A percentile compares a stretch with the other conserved stretches of the same genome.
Conservation (phyloP, 768 basidiomycete genomes). For the Lactarius pseudohatsudake region DNA sequence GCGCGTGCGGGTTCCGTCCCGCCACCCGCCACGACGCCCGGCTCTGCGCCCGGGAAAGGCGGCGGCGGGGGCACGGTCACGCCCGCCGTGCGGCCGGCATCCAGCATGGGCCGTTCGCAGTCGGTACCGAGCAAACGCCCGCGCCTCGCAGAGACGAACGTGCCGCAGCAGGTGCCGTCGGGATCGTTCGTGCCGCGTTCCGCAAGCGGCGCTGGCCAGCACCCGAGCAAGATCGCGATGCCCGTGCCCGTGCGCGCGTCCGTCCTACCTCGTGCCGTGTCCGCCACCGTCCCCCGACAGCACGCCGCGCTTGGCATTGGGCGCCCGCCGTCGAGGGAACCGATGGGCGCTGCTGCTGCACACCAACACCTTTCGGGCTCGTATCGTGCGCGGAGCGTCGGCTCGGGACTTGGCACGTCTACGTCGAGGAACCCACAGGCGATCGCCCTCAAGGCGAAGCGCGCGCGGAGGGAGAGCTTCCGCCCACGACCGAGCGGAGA, state of each 20-base stretch:
- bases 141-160: conserved; percentile 48
- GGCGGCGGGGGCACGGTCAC: conserved; percentile 48
- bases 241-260: conserved; percentile 26
- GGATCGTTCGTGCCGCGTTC: conserved; percentile 30
- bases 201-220: conserved; percentile 15
- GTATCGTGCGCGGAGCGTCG: conserved; percentile 21
- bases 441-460: conserved; percentile 48
- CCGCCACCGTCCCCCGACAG: conserved; percentile 50
- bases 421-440: conserved; percentile 30
- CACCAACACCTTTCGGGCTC: conserved; percentile 3
- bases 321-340: conserved; percentile 39
- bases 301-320: conserved; percentile 60
- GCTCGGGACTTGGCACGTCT: conserved; percentile 20
- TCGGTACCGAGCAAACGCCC: conserved; percentile 65
- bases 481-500: conserved; percentile 78
- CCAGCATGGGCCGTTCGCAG: conserved; percentile 42
- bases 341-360: conserved; percentile 25
- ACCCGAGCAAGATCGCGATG: conserved; percentile 32
- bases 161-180: conserved; percentile 36
- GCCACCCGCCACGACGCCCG: conserved; percentile 60
- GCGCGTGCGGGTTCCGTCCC: conserved; percentile 57
- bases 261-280: conserved; percentile 42
- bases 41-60: conserved; percentile 36
- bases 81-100: conserved; percentile 59
- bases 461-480: conserved; percentile 74